These are phyloP conservation scores for Podospora pseudocomata DNA, from an alignment of 495 filamentous ascomycete genomes.

Conservation along the genomic window DNA sequence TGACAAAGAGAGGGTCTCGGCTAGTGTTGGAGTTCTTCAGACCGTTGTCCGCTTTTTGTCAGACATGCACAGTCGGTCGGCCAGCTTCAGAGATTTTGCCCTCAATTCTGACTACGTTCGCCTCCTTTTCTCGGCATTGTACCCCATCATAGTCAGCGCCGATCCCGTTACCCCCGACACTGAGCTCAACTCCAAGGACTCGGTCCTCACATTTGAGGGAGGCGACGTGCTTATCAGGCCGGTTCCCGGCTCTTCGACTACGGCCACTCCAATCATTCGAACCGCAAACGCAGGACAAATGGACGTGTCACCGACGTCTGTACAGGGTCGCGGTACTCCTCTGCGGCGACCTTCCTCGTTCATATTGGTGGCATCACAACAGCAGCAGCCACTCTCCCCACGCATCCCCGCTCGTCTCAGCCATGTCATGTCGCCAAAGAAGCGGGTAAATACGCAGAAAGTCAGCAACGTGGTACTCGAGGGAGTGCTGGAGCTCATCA, in stretches of 20 bases:
- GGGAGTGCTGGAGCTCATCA: conserved; percentile 66
- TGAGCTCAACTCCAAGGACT: conserved; percentile 76
- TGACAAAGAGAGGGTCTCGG: conserved; percentile 47
- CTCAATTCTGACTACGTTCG: conserved; percentile 72
- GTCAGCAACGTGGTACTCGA: conserved; percentile 68
- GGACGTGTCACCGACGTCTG: conserved; percentile 36
- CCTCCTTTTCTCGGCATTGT: conserved; percentile 71
- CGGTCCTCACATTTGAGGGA: conserved; percentile 77
- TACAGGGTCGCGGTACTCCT: conserved; percentile 49
- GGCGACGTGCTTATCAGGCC: conserved; percentile 78
- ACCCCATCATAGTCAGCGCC: conserved; percentile 78
- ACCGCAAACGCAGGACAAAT: conserved; percentile 59
- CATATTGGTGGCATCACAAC: conserved; percentile 58
- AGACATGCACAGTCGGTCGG: conserved; percentile 69
- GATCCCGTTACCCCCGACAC: conserved; percentile 76
- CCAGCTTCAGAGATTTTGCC: conserved; percentile 75
- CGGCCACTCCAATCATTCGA: conserved; percentile 61
- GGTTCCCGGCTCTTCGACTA: conserved; percentile 52
- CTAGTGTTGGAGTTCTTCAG: conserved; percentile 58
- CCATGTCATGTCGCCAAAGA: conserved; percentile 56
- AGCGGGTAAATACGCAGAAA: conserved; percentile 46
- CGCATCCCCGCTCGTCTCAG: conserved; percentile 60
- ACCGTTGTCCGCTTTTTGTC: conserved; percentile 75
- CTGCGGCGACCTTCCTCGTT: conserved; percentile 82
- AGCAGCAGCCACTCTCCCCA: conserved; percentile 56